Base-by-base conservation (phyloP, 2,329 filamentous ascomycete species). In the Parafenestella ontariensis region DNA sequence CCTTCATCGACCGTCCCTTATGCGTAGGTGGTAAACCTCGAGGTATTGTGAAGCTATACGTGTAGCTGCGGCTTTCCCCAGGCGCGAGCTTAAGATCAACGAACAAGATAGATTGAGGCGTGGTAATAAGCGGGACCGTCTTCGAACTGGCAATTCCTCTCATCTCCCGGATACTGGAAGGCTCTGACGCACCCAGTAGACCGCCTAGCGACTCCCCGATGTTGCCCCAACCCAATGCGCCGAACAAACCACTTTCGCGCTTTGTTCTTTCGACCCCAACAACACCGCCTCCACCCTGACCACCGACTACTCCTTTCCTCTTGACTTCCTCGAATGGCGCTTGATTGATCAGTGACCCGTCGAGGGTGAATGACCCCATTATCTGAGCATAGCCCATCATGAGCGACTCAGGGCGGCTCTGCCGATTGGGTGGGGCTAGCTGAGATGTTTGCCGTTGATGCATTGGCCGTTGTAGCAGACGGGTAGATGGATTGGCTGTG, bases 361-460 rank as follows among this genome's bases (percentile, higher is more conserved):
- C 95, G 6, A 99, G 79, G 0, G 88, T 92, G 66, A 99, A 99
- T 0, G 91, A 93, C 3, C 95, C 95, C 75, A 92, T 90, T 2
- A 98, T 86, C 67, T 99, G 95, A 2, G 91, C 94, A 76, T 96
- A 99, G 0, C 93, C 95, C 95, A 99, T 99, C 87, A 99, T 96
- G 49, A 99, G 79, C 1, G 89, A 88, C 72, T 98, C 93, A 0
- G 91, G 87, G 81, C 68, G 64, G 59, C 66, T 69, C 23, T 65
- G 65, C n/a, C 52, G 61, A 6, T 55, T 64, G 1, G 67, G 61
- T 0, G 58, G 78, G 77, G 54, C 67, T 44, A 75, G 52, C 34
- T 72, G 70, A 21, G 73, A 74, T 6, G 57, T 42, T 36, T 59
- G 66, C 36, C 71, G 65, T 43, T 71, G 70, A 48, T 75, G 72